Conservation (phyloP, 2,329 filamentous ascomycete genomes). For the Drechslerella stenobrocha region DNA sequence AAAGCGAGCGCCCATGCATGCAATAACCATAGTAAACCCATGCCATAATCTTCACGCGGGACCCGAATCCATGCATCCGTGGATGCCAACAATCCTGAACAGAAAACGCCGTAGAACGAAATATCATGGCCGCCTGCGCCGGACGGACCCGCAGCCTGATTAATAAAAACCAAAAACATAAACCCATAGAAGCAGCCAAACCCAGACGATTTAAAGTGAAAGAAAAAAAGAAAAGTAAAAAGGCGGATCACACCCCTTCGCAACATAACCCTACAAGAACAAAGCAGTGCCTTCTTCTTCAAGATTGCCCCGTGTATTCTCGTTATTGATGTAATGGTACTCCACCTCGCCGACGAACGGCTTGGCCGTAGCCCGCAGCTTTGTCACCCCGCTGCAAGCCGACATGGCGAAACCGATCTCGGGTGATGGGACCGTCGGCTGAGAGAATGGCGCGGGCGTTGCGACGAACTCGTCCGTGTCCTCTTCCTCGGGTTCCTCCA, state of each 20-base stretch:
- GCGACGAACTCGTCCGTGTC: conserved; percentile 10
- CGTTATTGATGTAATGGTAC: conserved; percentile 36
- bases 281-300: conserved; percentile 21
- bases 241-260: not conserved
- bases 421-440: not conserved
- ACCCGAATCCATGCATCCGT: too few species aligned
- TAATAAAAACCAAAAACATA: too few species aligned
- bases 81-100: too few species aligned
- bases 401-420: conserved; percentile 1
- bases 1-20: too few species aligned
- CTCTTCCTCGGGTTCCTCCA: conserved; percentile 44
- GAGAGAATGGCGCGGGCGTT: not conserved
- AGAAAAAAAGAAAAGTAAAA: not conserved
- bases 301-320: conserved; percentile 21
- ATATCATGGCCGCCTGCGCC: too few species aligned
- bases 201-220: not conserved
- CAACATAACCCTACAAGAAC: conserved; percentile 29
- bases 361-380: conserved; percentile 37
- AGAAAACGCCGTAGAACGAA: too few species aligned
- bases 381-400: conserved; percentile 17
- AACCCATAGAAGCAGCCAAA: not conserved
- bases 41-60: too few species aligned
- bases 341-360: conserved; percentile 39
- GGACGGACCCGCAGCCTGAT: too few species aligned
- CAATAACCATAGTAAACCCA: too few species aligned